Evolutionary conservation across 352 stramenopile genomes (phyloP), one percentile per base, ranked within the genome.

Genomic region (Globisporangium spiculum): DNA sequence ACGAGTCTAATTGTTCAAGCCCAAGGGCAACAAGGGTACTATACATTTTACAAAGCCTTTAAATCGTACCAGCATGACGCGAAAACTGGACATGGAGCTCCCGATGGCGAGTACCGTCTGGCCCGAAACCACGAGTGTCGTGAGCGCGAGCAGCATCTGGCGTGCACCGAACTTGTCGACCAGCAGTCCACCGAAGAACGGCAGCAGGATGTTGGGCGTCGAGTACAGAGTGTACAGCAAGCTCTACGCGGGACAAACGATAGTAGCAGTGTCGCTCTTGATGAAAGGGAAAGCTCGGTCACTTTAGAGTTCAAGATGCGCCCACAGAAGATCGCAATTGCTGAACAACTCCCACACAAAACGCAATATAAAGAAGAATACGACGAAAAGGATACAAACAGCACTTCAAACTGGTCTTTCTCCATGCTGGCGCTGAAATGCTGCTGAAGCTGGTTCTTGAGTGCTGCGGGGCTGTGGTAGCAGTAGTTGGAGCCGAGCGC

Each of bases 191-290:
- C 91, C 90, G 44, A 96, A 78, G 52, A 97, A 91, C 5, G 91
- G 91, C 18, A 97, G 66, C 20, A 97, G 64, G 48, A 95, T 87
- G 65, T 96, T 97, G 2, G 89, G 89, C 12, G 88, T 82, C 59
- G 80, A 90, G 73, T 96, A 95, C 26, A 95, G 65, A 22, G 83
- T 92, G 76, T 97, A 97, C 30, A 97, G 77, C 60, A 96, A 67
- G 63, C 86, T 93, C 78, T 93, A 83, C 4, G 72, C 18, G 1
- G 32, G 7, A 16, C 8, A 55, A 34, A 27, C 38, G 12, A 46
- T 46, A 18, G 6, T 4, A 46, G 12, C n/a, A 54, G 3, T 30
- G 16, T 10, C 3, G 38, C 18, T 55, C n/a, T 10, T 36, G 34
- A 71, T 67, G 53, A 63, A 54, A 56, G 63, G 54, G 56, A 34